Percentiles rank a stretch among this genome's conserved stretches.
Conservation (phyloP, 495 filamentous ascomycete genomes). For the Hypoxylon rickii region DNA sequence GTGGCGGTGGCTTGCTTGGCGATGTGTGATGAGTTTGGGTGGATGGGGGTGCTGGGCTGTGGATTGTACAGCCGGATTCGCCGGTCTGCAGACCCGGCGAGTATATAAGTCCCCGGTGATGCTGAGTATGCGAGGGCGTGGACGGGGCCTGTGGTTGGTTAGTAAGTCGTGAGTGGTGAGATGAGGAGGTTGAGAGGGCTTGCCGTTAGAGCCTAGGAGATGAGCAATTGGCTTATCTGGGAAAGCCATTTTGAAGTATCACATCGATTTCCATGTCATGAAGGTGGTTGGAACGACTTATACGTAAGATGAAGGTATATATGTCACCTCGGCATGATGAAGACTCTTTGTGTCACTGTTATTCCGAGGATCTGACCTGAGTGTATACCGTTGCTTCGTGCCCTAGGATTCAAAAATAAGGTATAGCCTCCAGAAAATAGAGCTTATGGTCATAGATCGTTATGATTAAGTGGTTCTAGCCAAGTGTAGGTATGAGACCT, state of each 20-base stretch:
- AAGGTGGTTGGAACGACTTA: slow-evolving; percentile 4
- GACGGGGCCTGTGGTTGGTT: slow-evolving; percentile 61
- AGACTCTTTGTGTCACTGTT: too few relatives aligned
- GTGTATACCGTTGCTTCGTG: too few relatives aligned
- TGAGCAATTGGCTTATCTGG: slow-evolving; percentile 50
- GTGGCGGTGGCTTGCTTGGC: slow-evolving; percentile 22
- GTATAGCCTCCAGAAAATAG: too few relatives aligned
- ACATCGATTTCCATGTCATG: slow-evolving; percentile 28
- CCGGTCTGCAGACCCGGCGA: slow-evolving; percentile 86
- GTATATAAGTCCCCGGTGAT: slow-evolving; percentile 72
- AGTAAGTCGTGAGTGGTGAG: neutral
- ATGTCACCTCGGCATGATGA: slow-evolving; percentile 7
- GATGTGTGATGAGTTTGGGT: slow-evolving; percentile 42
- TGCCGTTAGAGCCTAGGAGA: slow-evolving; percentile 52
- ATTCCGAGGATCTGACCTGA: too few relatives aligned
- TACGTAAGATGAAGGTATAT: neutral
- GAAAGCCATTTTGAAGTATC: slow-evolving; percentile 38
- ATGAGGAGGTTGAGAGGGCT: neutral
- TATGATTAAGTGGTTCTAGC: too few relatives aligned
- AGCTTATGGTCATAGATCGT: too few relatives aligned
- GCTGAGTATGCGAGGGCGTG: slow-evolving; percentile 75
- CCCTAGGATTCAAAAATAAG: too few relatives aligned
- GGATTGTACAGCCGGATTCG: slow-evolving; percentile 81
- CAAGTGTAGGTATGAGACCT: too few relatives aligned
- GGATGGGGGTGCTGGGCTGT: slow-evolving; percentile 47